phyloP scores from a whole-genome alignment of 2,329 filamentous ascomycete genomes.

The Teratosphaeria epicoccoides region DNA sequence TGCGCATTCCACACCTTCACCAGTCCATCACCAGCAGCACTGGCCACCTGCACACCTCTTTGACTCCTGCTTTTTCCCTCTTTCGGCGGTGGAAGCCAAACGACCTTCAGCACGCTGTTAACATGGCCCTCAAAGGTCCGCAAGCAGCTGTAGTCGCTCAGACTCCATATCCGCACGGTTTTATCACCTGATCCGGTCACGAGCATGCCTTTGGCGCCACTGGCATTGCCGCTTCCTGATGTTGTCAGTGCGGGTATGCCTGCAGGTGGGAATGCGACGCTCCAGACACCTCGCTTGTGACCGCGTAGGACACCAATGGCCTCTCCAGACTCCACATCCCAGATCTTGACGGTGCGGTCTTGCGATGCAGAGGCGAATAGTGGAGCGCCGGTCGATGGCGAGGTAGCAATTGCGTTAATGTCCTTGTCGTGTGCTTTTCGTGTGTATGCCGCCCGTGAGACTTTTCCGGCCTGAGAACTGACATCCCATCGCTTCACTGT shows the following conservation, averaged over 20 bases:
- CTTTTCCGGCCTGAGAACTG: constrained; percentile 32
- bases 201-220: constrained; percentile 65
- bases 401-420: constrained; percentile 83
- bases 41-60: constrained; percentile 62
- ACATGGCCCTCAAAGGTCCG: constrained; percentile 93
- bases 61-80: constrained; percentile 34
- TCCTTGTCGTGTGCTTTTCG: constrained; percentile 97
- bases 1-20: constrained; percentile 94
- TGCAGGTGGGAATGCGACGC: constrained; percentile 76
- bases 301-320: constrained; percentile 83
- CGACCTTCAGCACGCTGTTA: constrained; percentile 86
- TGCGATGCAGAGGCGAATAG: constrained; percentile 94
- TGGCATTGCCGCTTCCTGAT: constrained; percentile 51
- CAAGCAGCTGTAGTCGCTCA: constrained; percentile 84
- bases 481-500: constrained; percentile 94
- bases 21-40: constrained; percentile 83
- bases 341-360: constrained; percentile 94
- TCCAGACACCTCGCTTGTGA: constrained; percentile 93
- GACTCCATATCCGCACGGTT: constrained; percentile 88
- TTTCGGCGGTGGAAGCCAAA: constrained; percentile 58
- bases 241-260: constrained; percentile 63
- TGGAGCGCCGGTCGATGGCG: constrained; percentile 52
- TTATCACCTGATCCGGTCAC: constrained; percentile 93
- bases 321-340: constrained; percentile 81
- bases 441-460: constrained; percentile 64